Evolutionary conservation across 2,329 filamentous ascomycete species (phyloP), one percentile per base, ranked within the genome.

Genomic region (Aureobasidium sp.): DNA sequence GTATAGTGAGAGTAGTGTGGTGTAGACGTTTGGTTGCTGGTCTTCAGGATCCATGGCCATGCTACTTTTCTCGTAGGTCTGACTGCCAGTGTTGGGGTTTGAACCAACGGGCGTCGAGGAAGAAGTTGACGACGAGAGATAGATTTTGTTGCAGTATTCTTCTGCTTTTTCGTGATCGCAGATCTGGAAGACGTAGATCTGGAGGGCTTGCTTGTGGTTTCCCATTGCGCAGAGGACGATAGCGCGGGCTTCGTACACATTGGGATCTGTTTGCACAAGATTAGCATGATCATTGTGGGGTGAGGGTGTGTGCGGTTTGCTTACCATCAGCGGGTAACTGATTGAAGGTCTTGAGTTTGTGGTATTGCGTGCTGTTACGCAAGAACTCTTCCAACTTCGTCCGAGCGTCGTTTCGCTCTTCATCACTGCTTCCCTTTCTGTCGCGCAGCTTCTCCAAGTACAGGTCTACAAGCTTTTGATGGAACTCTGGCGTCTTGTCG

Each of bases 151-250:
- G 78, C 94, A 97, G 76, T 99, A 96, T 87, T 96, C 91, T 82
- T 99, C 94, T 35, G 94, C 94, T 75, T 96, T 97, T 14, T 78
- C 79, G 65, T 90, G 93, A 72, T 96, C 88, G 67, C 89, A 79
- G 73, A 99, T 84, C 73, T 93, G 94, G 76, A 97, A 99, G 31
- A 97, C 93, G 72, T 96, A 99, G 58, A 99, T 96, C 71, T 94
- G 89, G n/a, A 99, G 78, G 0, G 94, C 94, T 75, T 97, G 91
- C 71, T 91, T 92, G 76, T 99, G 92, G 68, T 93, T 88, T 7
- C 90, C 91, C 90, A 97, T 96, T 68, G 94, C 95, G 74, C 90
- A 91, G 42, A 97, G 83, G 22, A 97, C 87, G 48, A 97, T 87
- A 7, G 94, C 94, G 64, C 93, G 86, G 1, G 91, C 86, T 72